Base-by-base conservation (phyloP, 176 grass and related monocot species). In the Carex cristatella region DNA sequence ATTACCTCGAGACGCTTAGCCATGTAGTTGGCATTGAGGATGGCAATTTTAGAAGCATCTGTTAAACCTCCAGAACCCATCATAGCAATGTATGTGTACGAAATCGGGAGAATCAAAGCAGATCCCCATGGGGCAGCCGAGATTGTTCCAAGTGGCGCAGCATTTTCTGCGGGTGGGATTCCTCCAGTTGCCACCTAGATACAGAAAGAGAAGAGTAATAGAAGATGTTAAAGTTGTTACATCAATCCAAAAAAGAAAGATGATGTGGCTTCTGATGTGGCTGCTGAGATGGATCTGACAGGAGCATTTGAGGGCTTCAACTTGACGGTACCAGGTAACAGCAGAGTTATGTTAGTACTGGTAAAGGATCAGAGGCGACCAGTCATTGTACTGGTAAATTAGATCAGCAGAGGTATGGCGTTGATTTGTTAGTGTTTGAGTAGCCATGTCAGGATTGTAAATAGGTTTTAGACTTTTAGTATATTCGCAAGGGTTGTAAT, bases 11-110 rank as follows among this genome's bases (percentile, higher is more conserved):
- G 86, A 81, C 93, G 97, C 80, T 99, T 96, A 74, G 93, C 91
- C 97, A 99, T 99, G 88, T 99, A 99, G 85, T 99, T 99, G 48
- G 97, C 97, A 82, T 90, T 96, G 85, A 99, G 84, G 73, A 99
- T 99, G 16, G 97, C 97, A 59, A 92, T 95, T 82, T 99, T 99
- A 79, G 97, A 99, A 84, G 97, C 97, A 19, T 99, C 94, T 66
- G 93, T 99, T n/a, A 99, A 88, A 55, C 96, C 97, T 67, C 87
- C 83, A 56, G 91, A 95, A 49, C 97, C 97, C 97, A 99, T 99
- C 97, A 99, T 96, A 59, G 97, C 97, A 81, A 99, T 99, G 81
- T 99, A 99, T 81, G 97, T 89, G 61, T 96, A 99, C 5, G 97
- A 99, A 83, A 99, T 99, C 70, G 97, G 91, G 69, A 99, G 83